Evolutionary conservation across 805 yeast species (phyloP), one percentile per base, ranked within the genome.

Genomic region (Ogataea nitratoaversa): DNA sequence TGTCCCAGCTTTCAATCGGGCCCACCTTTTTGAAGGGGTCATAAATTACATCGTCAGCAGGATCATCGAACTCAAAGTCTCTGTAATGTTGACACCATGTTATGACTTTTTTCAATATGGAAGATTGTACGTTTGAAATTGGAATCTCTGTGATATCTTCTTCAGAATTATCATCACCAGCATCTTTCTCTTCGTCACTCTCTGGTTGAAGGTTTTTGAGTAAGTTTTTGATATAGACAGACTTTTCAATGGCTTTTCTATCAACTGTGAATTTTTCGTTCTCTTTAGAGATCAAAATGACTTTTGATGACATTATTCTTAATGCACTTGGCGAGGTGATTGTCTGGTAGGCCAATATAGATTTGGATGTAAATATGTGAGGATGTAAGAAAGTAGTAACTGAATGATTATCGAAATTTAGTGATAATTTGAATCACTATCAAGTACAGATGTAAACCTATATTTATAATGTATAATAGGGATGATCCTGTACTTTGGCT

Each of bases 61-160:
- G 72, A 46, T 76, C 82, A 18, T 81, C 81, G 62, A 78, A 79
- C 8, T 68, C 70, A 2, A 85, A 76, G 57, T 83, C 87, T 62
- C 79, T 82, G 68, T 88, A 95, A 59, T 87, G 89, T 56, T 84
- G 89, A 52, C 95, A 87, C 89, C 95, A 88, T 60, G 87, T 95
- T 44, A 88, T 70, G 12, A 88, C 90, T 58, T 85, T 85, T 57
- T 81, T 75, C 56, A 88, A 68, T 17, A 87, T 93, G 30, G 78
- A 76, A n/a, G 90, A 79, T 48, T 85, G 70, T 22, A 87, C 95
- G 53, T 85, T 86, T 19, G 95, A 93, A 17, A 86, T 77, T 22
- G 95, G 95, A 53, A 87, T 79, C 40, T 77, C 82, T 41, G 78
- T 75, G 27, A 77, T 22, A 11, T 22, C 25, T 8, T 22, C 11